These are phyloP conservation scores for Aegle marmelos DNA, from an alignment of 345 rosid species.

Conservation along the genomic window DNA sequence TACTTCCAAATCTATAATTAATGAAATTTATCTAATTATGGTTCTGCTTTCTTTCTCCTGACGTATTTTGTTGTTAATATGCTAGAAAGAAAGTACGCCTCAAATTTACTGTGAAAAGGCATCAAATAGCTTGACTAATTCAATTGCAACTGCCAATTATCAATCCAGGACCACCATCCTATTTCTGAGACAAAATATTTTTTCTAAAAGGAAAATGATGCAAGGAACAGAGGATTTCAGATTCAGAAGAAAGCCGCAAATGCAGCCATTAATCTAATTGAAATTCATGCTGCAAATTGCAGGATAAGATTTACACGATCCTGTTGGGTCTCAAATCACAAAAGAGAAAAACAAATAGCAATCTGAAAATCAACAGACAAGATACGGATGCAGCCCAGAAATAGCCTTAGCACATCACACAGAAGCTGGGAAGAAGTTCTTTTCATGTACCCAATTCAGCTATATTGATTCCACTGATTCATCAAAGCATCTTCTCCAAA, in stretches of 20 bases:
- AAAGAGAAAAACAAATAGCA: neutral
- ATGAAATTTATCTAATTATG: neutral
- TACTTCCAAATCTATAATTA: neutral
- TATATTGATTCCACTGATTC: neutral
- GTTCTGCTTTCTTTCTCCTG: neutral
- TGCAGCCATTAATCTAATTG: neutral
- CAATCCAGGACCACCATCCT: neutral
- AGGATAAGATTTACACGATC: neutral
- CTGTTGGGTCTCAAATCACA: neutral
- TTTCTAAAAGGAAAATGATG: neutral
- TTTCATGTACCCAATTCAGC: conserved; percentile 1
- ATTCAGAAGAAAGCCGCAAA: neutral
- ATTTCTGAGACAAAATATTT: neutral
- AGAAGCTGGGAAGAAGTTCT: neutral
- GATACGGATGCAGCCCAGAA: neutral
- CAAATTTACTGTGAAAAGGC: neutral
- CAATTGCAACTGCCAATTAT: neutral
- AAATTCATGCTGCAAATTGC: neutral
- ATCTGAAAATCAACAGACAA: neutral
- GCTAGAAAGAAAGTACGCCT: neutral
- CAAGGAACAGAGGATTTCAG: neutral
- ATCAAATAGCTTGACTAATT: neutral
- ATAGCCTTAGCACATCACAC: neutral
- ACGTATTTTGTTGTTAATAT: neutral
- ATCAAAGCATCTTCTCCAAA: neutral